A percentile compares a stretch with the other conserved stretches of the same genome.
Evolutionary conservation across 1,284 basidiomycete species (phyloP).

Genomic region (Marasmius oreades): DNA sequence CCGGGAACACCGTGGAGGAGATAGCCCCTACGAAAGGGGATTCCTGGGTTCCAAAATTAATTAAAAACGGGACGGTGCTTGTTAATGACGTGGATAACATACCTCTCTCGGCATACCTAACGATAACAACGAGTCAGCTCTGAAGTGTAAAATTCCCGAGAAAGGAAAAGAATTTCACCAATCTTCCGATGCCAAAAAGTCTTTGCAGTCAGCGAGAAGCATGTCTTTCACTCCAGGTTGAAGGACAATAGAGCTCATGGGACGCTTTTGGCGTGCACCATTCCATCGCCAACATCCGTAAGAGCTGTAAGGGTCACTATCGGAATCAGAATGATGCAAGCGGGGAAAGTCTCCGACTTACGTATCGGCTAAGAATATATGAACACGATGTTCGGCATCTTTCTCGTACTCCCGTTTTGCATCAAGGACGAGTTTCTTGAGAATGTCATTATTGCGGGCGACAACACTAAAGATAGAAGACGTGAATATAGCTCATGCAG

Average conservation of each 20-base stretch:
- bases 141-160: not conserved
- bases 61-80: not conserved
- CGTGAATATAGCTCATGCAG: not conserved
- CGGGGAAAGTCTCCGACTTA: slow-evolving; percentile 35
- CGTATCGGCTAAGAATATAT: slow-evolving; percentile 85
- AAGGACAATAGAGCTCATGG: slow-evolving; percentile 83
- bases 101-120: slow-evolving; percentile 84
- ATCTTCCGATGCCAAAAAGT: slow-evolving; percentile 79
- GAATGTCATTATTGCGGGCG: slow-evolving; percentile 78
- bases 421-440: slow-evolving; percentile 80
- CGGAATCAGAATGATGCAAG: slow-evolving; percentile 12
- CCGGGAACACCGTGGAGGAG: slow-evolving; percentile 80
- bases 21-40: slow-evolving; percentile 84
- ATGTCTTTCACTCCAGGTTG: slow-evolving; percentile 85
- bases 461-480: slow-evolving; percentile 54
- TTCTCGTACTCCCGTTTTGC: slow-evolving; percentile 84
- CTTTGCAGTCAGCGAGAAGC: slow-evolving; percentile 79
- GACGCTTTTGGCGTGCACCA: slow-evolving; percentile 79
- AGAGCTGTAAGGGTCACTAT: slow-evolving; percentile 36
- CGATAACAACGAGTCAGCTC: slow-evolving; percentile 7
- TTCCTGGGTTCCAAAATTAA: slow-evolving; percentile 42
- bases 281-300: slow-evolving; percentile 82
- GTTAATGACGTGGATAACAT: slow-evolving; percentile 19
- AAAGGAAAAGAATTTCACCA: slow-evolving; percentile 48
- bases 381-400: slow-evolving; percentile 82